phyloP scores from a whole-genome alignment of 768 basidiomycete species.

The Mycena leptocephala region DNA sequence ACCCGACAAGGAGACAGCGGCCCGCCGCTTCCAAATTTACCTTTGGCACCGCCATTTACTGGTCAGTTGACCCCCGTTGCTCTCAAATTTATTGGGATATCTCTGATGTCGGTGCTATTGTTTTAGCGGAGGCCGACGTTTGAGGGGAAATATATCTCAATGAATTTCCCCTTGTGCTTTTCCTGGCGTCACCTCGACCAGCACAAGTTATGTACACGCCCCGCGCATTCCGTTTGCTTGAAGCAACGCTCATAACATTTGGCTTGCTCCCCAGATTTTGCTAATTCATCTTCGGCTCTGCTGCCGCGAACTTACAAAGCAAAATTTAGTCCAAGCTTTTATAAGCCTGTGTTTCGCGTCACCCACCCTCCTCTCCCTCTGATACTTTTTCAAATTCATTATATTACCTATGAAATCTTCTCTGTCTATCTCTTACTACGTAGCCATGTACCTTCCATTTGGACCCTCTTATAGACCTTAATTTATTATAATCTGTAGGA shows the following conservation, averaged over 20 bases:
- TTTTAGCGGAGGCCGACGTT: too few species aligned
- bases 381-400: too few species aligned
- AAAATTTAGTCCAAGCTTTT: neutral
- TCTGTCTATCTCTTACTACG: too few species aligned
- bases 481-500: too few species aligned
- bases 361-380: neutral
- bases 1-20: too few species aligned
- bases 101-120: neutral
- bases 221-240: neutral
- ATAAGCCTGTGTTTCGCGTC: neutral
- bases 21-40: too few species aligned
- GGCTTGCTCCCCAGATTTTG: neutral
- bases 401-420: too few species aligned
- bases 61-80: too few species aligned
- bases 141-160: too few species aligned
- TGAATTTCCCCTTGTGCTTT: neutral
- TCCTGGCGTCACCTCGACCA: neutral
- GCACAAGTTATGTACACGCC: neutral
- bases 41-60: too few species aligned
- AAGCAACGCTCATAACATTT: neutral
- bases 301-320: neutral
- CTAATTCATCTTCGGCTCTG: neutral
- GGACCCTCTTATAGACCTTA: too few species aligned
- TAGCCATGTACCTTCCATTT: too few species aligned
- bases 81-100: neutral